A percentile compares a stretch with the other conserved stretches of the same genome.
These are phyloP conservation scores for Pelargonium citronellum DNA, from an alignment of 441 rosid genomes.

Conservation along the genomic window DNA sequence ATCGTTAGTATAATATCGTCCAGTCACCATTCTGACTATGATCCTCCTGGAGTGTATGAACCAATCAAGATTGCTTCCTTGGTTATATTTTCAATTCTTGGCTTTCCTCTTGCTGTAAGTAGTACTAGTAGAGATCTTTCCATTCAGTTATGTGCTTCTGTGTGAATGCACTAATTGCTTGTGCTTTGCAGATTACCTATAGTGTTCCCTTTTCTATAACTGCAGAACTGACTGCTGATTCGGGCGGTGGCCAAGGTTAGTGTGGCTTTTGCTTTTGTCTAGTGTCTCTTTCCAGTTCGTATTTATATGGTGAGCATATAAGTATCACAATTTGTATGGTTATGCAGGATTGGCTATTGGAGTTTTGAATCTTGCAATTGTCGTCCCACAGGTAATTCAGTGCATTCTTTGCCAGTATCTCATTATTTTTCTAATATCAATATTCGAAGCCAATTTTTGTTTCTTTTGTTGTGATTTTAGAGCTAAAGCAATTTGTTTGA, in stretches of 20 bases:
- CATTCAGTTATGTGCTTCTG: neutral
- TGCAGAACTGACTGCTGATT: conserved; percentile 87
- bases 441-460: neutral
- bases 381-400: conserved; percentile 66
- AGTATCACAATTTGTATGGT: conserved; percentile 9
- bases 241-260: conserved; percentile 94
- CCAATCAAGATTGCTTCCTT: conserved; percentile 64
- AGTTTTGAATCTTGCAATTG: conserved; percentile 86
- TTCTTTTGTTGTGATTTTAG: neutral
- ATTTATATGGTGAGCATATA: conserved; percentile 5
- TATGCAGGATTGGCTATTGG: conserved; percentile 87
- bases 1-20: conserved; percentile 65
- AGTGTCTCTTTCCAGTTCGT: conserved; percentile 11
- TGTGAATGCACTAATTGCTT: conserved; percentile 15
- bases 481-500: neutral
- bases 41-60: conserved; percentile 53
- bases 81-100: conserved; percentile 77
- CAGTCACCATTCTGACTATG: conserved; percentile 42
- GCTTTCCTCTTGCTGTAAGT: conserved; percentile 94
- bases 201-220: conserved; percentile 92
- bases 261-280: conserved; percentile 18
- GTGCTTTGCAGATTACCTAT: conserved; percentile 62
- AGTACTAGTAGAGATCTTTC: neutral
- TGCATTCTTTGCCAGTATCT: neutral
- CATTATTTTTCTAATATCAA: neutral